phyloP scores from a whole-genome alignment of 768 basidiomycete genomes.

The Psilocybe sp. region DNA sequence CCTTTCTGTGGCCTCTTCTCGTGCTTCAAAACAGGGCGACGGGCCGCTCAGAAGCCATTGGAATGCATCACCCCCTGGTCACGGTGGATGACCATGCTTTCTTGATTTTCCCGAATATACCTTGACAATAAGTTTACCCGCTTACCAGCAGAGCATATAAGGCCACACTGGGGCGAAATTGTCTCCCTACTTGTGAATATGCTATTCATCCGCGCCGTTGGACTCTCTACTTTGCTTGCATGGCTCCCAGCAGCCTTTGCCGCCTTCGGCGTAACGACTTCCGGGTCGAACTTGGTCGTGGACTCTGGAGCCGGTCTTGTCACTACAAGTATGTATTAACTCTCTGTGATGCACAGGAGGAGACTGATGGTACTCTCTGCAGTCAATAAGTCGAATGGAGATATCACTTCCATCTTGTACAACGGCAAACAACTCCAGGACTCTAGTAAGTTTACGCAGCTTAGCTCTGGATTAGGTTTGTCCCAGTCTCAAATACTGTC shows the following conservation, averaged over 20 bases:
- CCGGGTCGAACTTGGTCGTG: constrained; percentile 35
- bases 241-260: constrained; percentile 34
- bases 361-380: neutral
- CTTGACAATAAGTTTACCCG: too few species aligned
- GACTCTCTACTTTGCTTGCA: constrained; percentile 18
- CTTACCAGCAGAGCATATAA: too few species aligned
- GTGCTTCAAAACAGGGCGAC: too few species aligned
- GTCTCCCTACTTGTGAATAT: neutral
- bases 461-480: constrained; percentile 43
- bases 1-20: too few species aligned
- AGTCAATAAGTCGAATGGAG: constrained; percentile 42
- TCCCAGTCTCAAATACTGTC: neutral
- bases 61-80: too few species aligned
- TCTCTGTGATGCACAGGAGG: neutral
- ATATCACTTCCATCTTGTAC: constrained; percentile 43
- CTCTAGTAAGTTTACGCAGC: constrained; percentile 40
- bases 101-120: too few species aligned
- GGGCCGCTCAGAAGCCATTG: too few species aligned
- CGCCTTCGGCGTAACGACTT: constrained; percentile 44
- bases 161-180: too few species aligned
- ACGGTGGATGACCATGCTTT: too few species aligned
- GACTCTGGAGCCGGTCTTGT: constrained; percentile 45
- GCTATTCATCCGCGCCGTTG: neutral
- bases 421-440: constrained; percentile 47
- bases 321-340: constrained; percentile 33